Evolutionary conservation across 2,329 filamentous ascomycete genomes (phyloP), one percentile per base, ranked within the genome.

Genomic region (Dactylellina drechsleri): DNA sequence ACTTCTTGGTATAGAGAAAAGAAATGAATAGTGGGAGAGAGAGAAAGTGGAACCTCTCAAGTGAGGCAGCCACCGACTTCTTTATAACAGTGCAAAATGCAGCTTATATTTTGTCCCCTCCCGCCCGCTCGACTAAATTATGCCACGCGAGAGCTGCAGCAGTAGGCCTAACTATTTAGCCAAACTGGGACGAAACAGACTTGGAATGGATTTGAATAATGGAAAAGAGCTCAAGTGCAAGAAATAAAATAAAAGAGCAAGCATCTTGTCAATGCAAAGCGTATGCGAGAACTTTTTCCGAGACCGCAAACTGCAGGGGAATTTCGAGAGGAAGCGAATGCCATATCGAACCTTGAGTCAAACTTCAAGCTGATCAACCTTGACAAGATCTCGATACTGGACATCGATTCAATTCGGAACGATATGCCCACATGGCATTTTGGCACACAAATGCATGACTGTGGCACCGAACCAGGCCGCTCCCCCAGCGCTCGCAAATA

Each of bases 111-210:
- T 47, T 18, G 31, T 36, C 5, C 31, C 31, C 31, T 10, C 31
- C 31, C 41, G 47, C 49, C 16, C 28, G n/a, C 31, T 58, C 40
- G 54, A 58, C 36, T 58, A 45, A 58, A 40, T 13, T 68, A 56
- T 68, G 65, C 65, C 65, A 68, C 65, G 65, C 65, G 65, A 70
- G 58, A 70, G 57, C 49, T 70, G 66, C 66, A 70, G 23, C 13
- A 47, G 43, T 8, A 2, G 16, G 43, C 43, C 16, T 47, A 47
- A 47, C 47, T 23, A 23, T 31, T 26, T 52, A n/a, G 43, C 13
- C 43, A 47, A 47, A 36, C 53, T 23, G 31, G 18, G 49, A 52
- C 31, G 47, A 52, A 52, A 52, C 47, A 52, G 47, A 52, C 18
- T 66, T 53, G 23, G 23, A 23, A 43, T 66, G 26, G 58, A 66